Evolutionary conservation across 345 rosid genomes (phyloP).

Genomic region (Corchorus capsularis): DNA sequence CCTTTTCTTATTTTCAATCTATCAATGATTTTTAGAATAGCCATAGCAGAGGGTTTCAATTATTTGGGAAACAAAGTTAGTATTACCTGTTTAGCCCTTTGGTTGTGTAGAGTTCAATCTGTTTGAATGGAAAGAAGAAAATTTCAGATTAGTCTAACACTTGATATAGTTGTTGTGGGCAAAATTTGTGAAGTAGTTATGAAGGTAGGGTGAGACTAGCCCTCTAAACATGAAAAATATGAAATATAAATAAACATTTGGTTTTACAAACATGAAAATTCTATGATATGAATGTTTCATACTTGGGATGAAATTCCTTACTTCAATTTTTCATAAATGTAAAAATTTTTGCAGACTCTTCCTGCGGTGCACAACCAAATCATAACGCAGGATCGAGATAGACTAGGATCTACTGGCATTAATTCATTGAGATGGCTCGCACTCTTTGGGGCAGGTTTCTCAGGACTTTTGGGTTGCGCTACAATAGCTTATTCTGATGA

Average conservation of each 20-base stretch:
- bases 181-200: background rate
- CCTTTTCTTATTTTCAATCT: background rate
- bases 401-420: slow-evolving; percentile 50
- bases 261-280: background rate
- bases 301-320: background rate
- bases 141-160: background rate
- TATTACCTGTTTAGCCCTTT: background rate
- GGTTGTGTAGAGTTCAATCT: background rate
- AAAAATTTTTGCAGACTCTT: slow-evolving; percentile 45
- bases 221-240: background rate
- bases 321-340: background rate
- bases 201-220: background rate
- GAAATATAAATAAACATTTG: background rate
- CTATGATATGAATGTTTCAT: no score
- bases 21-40: background rate
- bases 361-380: slow-evolving; percentile 49
- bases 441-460: slow-evolving; percentile 82
- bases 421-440: slow-evolving; percentile 65
- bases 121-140: background rate
- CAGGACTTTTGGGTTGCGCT: slow-evolving; percentile 78
- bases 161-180: background rate
- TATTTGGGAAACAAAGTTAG: background rate
- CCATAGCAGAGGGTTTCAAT: background rate
- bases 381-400: slow-evolving; percentile 60
- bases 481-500: slow-evolving; percentile 89